A percentile compares a stretch with the other conserved stretches of the same genome.
These are phyloP conservation scores for Eucalyptus globulus DNA, from an alignment of 345 rosid species.

Conservation along the genomic window DNA sequence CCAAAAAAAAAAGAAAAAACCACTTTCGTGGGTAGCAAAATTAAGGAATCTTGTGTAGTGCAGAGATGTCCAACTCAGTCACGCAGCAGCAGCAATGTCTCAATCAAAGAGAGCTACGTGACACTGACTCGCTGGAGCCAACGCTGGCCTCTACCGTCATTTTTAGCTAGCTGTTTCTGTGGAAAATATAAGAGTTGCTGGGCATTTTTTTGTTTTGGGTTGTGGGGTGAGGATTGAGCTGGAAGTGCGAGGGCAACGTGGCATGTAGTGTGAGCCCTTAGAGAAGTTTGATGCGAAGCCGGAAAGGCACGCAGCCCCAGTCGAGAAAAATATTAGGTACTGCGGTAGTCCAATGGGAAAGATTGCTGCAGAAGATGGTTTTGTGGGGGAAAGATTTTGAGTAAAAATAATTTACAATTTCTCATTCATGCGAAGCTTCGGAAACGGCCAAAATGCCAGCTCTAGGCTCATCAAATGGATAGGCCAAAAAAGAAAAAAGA, in stretches of 20 bases:
- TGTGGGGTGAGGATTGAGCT: neutral
- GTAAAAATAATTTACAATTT: no score
- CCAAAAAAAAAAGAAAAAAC: no score
- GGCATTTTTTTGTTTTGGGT: neutral
- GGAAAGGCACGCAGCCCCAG: neutral
- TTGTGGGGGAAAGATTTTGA: neutral
- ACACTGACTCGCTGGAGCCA: neutral
- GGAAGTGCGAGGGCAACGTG: neutral
- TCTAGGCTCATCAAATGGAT: neutral
- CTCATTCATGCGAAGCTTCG: neutral
- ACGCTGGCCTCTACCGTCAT: neutral
- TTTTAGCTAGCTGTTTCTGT: neutral
- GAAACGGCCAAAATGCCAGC: neutral
- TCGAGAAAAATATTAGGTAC: neutral
- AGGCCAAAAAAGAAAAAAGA: no score
- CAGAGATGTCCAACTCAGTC: neutral
- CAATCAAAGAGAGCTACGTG: neutral
- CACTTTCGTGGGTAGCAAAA: neutral
- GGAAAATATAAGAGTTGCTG: neutral
- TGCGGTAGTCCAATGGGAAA: neutral
- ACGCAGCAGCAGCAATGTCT: neutral
- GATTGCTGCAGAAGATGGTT: neutral
- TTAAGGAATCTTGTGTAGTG: neutral
- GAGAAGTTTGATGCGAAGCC: neutral
- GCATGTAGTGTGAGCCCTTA: neutral